phyloP scores from a whole-genome alignment of 768 basidiomycete genomes.

The Cantharellus anzutake region DNA sequence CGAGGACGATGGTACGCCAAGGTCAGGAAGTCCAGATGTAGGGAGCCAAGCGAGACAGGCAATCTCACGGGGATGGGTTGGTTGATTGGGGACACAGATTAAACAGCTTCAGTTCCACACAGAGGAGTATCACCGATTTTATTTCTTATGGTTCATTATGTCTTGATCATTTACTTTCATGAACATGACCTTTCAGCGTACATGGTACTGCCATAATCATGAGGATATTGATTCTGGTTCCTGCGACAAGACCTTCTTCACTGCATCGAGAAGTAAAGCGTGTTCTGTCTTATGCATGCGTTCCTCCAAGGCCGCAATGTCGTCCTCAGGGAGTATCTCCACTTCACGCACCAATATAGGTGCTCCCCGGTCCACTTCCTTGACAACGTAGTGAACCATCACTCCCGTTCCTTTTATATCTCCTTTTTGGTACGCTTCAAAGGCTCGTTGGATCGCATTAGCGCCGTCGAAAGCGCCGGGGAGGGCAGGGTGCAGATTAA shows the following conservation, averaged over 20 bases:
- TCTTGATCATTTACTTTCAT: neutral
- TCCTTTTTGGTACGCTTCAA: conserved; percentile 68
- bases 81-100: conserved; percentile 62
- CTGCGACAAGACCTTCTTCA: conserved; percentile 41
- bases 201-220: neutral
- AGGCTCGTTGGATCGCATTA: conserved; percentile 78
- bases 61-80: conserved; percentile 81
- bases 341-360: conserved; percentile 71
- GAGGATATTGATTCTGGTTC: neutral
- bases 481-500: conserved; percentile 92
- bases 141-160: neutral
- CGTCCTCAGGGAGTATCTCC: conserved; percentile 50
- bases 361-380: conserved; percentile 83
- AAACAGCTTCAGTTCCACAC: conserved; percentile 5
- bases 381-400: conserved; percentile 90
- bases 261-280: conserved; percentile 76
- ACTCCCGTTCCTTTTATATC: conserved; percentile 62
- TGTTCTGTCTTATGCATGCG: conserved; percentile 74
- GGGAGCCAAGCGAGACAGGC: conserved; percentile 58
- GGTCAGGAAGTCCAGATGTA: conserved; percentile 28
- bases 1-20: neutral
- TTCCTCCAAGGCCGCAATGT: conserved; percentile 49
- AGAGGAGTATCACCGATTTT: neutral
- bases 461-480: conserved; percentile 94
- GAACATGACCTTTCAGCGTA: neutral